Conservation (phyloP, 1,284 basidiomycete genomes). For the Ganoderma resinaceum region DNA sequence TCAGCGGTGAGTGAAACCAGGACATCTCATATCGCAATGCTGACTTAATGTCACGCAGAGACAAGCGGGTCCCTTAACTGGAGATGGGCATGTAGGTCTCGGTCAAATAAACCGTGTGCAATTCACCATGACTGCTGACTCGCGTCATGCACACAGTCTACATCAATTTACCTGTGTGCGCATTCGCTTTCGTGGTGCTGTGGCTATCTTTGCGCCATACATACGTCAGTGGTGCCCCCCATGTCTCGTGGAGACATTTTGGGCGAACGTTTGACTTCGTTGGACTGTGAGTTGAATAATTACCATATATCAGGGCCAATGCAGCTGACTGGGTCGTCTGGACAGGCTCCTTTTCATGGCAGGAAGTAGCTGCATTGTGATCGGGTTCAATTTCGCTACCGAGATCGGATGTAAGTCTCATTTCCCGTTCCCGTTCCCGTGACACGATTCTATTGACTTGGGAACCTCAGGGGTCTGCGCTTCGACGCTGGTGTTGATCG, state of each 20-base stretch:
- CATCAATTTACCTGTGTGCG: slow-evolving; percentile 79
- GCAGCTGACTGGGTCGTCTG: slow-evolving; percentile 24
- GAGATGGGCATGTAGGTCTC: slow-evolving; percentile 81
- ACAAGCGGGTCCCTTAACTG: slow-evolving; percentile 53
- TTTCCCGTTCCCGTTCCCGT: slow-evolving; percentile 16
- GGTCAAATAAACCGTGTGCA: background rate
- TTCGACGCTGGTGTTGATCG: slow-evolving; percentile 65
- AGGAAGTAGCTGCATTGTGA: slow-evolving; percentile 75
- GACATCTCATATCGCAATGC: too few species aligned
- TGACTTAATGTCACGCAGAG: slow-evolving; percentile 18
- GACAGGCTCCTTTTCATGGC: slow-evolving; percentile 72
- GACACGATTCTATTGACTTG: slow-evolving; percentile 17
- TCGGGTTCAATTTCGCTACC: slow-evolving; percentile 79
- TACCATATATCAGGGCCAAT: slow-evolving; percentile 16
- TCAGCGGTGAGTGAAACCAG: slow-evolving; percentile 66
- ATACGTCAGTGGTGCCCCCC: slow-evolving; percentile 49
- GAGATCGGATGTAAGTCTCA: slow-evolving; percentile 66
- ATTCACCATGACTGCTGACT: background rate
- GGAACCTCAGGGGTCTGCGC: slow-evolving; percentile 60
- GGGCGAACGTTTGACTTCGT: slow-evolving; percentile 71
- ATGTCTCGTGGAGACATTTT: slow-evolving; percentile 63
- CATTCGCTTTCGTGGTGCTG: slow-evolving; percentile 64
- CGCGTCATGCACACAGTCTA: slow-evolving; percentile 52
- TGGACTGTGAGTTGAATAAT: slow-evolving; percentile 63
- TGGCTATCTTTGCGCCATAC: slow-evolving; percentile 63